A percentile compares a stretch with the other conserved stretches of the same genome.
Evolutionary conservation across 768 basidiomycete species (phyloP).

Genomic region (Lactifluus pinguis): DNA sequence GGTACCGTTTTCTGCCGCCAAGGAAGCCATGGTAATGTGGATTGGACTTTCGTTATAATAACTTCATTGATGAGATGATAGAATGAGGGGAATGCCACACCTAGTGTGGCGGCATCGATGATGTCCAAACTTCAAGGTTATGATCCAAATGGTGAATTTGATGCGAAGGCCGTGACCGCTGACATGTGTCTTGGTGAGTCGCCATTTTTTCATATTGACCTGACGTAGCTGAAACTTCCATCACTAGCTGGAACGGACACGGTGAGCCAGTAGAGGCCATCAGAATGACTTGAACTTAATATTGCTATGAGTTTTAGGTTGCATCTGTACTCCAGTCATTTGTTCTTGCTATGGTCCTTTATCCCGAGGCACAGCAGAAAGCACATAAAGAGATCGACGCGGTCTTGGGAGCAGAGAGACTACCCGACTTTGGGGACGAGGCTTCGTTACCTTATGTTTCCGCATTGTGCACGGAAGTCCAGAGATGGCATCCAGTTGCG

Average conservation of each 20-base stretch:
- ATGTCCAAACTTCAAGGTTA: neutral
- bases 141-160: neutral
- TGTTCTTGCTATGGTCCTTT: slow-evolving; percentile 27
- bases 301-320: slow-evolving; percentile 16
- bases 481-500: slow-evolving; percentile 26
- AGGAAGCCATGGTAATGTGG: slow-evolving; percentile 19
- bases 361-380: slow-evolving; percentile 24
- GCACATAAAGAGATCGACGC: slow-evolving; percentile 28
- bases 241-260: slow-evolving; percentile 1
- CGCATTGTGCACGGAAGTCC: slow-evolving; percentile 23
- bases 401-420: slow-evolving; percentile 23
- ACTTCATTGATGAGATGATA: neutral
- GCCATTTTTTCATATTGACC: neutral
- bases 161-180: neutral
- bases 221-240: neutral
- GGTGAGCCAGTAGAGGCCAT: neutral
- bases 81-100: neutral
- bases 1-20: slow-evolving; percentile 20
- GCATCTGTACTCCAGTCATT: slow-evolving; percentile 25
- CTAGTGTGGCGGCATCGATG: neutral
- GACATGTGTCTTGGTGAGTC: slow-evolving; percentile 1
- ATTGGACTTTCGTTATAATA: neutral
- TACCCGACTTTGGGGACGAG: slow-evolving; percentile 24
- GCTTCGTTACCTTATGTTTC: slow-evolving; percentile 23
- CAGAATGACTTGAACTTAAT: neutral